Evolutionary conservation across 2,329 filamentous ascomycete species (phyloP).

Genomic region (Colletotrichum brevisporum): DNA sequence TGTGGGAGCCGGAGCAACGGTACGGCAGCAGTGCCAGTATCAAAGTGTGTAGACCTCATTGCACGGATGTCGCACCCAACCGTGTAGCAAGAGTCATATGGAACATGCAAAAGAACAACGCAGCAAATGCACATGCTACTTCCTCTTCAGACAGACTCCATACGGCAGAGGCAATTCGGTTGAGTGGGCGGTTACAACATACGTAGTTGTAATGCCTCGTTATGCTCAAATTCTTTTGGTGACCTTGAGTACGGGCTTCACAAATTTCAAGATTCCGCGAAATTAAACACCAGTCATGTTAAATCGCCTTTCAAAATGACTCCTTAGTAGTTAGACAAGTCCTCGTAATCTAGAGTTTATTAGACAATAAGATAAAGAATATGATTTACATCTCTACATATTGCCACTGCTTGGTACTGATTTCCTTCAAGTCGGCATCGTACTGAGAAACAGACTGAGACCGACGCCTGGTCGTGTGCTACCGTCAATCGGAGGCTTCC

Average conservation of each 20-base stretch:
- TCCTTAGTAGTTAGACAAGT: too few relatives aligned
- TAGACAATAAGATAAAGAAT: too few relatives aligned
- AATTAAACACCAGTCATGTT: constrained; percentile 53
- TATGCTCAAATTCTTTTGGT: constrained; percentile 43
- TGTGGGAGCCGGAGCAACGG: constrained; percentile 54
- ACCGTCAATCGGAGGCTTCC: too few relatives aligned
- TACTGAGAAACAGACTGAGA: too few relatives aligned
- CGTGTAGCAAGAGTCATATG: too few relatives aligned
- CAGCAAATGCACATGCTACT: background rate
- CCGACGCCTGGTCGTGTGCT: too few relatives aligned
- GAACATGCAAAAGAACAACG: too few relatives aligned
- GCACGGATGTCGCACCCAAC: constrained; percentile 49
- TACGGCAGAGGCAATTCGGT: constrained; percentile 52
- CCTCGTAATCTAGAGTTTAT: too few relatives aligned
- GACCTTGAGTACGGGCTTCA: constrained; percentile 50
- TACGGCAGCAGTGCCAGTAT: constrained; percentile 54
- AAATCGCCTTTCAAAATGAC: constrained; percentile 8
- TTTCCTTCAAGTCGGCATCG: too few relatives aligned
- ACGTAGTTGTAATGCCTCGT: constrained; percentile 55
- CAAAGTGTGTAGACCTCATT: constrained; percentile 46
- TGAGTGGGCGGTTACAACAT: constrained; percentile 53
- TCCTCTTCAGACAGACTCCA: constrained; percentile 46
- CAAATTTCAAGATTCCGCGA: constrained; percentile 48
- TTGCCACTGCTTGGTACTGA: too few relatives aligned
- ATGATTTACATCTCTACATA: too few relatives aligned